Evolutionary conservation across 176 grass and related monocot genomes (phyloP).

Genomic region (Triticum urartu): DNA sequence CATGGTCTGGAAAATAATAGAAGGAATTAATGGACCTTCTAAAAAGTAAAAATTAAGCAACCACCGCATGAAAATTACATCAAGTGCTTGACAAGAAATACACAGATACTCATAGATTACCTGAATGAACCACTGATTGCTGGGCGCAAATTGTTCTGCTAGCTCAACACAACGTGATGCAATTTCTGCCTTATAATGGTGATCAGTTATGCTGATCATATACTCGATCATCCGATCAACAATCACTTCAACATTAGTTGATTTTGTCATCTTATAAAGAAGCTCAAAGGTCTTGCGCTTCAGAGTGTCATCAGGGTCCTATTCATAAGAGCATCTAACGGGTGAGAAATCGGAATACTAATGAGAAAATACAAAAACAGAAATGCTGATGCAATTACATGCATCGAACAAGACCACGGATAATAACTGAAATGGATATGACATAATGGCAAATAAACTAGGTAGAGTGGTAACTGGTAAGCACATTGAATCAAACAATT

Average conservation of each 20-base stretch:
- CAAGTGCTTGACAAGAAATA: not conserved
- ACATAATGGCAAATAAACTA: not conserved
- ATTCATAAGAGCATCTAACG: slow-evolving; percentile 18
- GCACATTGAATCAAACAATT: not conserved
- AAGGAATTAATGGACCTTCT: slow-evolving; percentile 14
- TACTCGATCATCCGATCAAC: slow-evolving; percentile 99
- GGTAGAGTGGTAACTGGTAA: not conserved
- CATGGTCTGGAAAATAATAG: slow-evolving; percentile 74
- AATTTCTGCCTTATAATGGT: slow-evolving; percentile 98
- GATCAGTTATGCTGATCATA: slow-evolving; percentile 93
- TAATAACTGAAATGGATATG: slow-evolving; percentile 16
- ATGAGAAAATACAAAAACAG: not conserved
- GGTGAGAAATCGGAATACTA: slow-evolving; percentile 27
- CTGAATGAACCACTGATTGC: slow-evolving; percentile 99
- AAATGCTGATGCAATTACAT: slow-evolving; percentile 11
- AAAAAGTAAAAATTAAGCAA: not conserved
- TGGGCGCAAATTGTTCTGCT: slow-evolving; percentile 98
- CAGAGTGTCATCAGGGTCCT: slow-evolving; percentile 98
- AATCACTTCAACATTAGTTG: slow-evolving; percentile 99
- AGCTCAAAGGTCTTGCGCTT: slow-evolving; percentile 99
- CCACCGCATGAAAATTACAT: not conserved
- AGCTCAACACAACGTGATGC: slow-evolving; percentile 99
- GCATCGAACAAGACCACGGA: not conserved
- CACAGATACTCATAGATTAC: slow-evolving; percentile 22
- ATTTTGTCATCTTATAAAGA: slow-evolving; percentile 99